phyloP scores from a whole-genome alignment of 768 basidiomycete genomes.

The Cytidiella melzeri region DNA sequence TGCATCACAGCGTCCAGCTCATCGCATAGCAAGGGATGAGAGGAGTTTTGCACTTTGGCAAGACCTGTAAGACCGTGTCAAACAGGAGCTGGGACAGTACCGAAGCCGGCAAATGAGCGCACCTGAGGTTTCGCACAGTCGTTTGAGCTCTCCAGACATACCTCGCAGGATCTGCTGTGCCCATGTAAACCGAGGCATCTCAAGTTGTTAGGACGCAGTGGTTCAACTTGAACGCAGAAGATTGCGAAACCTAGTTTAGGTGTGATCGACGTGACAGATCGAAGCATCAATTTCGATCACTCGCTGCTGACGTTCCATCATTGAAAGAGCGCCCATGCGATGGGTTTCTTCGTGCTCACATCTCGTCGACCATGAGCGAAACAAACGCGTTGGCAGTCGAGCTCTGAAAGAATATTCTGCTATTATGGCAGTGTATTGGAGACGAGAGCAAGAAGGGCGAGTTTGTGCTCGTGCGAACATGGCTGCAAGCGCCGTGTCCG shows the following conservation, averaged over 20 bases:
- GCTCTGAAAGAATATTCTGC: too few species aligned
- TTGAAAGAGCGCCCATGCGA: too few species aligned
- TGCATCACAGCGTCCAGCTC: conserved; percentile 38
- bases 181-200: too few species aligned
- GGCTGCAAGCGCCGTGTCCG: not conserved
- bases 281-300: not conserved
- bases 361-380: too few species aligned
- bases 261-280: not conserved
- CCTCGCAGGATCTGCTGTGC: not conserved
- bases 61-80: not conserved
- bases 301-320: not conserved
- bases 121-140: not conserved
- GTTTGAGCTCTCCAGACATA: not conserved
- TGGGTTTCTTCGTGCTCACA: not conserved
- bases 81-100: not conserved
- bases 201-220: too few species aligned
- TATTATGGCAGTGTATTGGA: too few species aligned
- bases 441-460: too few species aligned
- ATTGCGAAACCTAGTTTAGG: not conserved
- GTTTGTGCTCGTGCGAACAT: not conserved
- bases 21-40: not conserved
- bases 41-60: too few species aligned
- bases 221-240: too few species aligned
- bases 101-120: not conserved
- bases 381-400: too few species aligned